These are phyloP conservation scores for Diphasiastrum complanatum DNA, from an alignment of 83 land plant genomes.

Conservation along the genomic window DNA sequence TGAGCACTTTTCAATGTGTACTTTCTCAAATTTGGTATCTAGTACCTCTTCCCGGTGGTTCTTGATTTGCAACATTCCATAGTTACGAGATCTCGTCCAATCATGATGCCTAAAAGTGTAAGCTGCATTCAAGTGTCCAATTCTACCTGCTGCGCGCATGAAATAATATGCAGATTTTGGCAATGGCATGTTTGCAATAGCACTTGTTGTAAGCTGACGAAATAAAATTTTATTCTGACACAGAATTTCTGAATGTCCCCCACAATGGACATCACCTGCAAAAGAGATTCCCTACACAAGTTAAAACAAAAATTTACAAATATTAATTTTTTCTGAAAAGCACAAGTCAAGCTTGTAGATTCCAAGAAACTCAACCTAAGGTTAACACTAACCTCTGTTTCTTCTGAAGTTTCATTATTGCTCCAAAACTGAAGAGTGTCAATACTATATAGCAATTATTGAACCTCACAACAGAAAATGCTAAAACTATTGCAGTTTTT, in stretches of 20 bases:
- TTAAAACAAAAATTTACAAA: no score
- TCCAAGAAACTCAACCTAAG: no score
- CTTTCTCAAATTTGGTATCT: not conserved
- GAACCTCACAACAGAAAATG: no score
- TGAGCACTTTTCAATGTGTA: no score
- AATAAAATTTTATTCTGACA: slow-evolving; percentile 20
- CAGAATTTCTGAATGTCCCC: slow-evolving; percentile 38
- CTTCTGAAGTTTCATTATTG: no score
- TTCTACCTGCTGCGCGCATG: slow-evolving; percentile 37
- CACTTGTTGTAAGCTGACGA: slow-evolving; percentile 42
- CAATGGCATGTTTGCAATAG: slow-evolving; percentile 43
- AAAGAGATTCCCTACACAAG: no score
- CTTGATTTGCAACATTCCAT: slow-evolving; percentile 35
- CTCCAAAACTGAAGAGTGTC: no score
- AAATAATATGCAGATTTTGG: slow-evolving; percentile 42
- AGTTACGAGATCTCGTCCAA: slow-evolving; percentile 43
- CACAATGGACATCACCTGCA: slow-evolving; percentile 54
- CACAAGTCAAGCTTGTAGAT: no score
- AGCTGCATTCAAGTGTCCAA: slow-evolving; percentile 23
- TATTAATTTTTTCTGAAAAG: no score
- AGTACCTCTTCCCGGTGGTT: slow-evolving; percentile 24
- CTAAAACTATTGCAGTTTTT: no score
- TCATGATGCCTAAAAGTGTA: slow-evolving; percentile 29
- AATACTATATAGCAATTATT: no score
- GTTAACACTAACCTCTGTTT: no score